Evolutionary conservation across 352 stramenopile genomes (phyloP).

Genomic region (Phytophthora chlamydospora): DNA sequence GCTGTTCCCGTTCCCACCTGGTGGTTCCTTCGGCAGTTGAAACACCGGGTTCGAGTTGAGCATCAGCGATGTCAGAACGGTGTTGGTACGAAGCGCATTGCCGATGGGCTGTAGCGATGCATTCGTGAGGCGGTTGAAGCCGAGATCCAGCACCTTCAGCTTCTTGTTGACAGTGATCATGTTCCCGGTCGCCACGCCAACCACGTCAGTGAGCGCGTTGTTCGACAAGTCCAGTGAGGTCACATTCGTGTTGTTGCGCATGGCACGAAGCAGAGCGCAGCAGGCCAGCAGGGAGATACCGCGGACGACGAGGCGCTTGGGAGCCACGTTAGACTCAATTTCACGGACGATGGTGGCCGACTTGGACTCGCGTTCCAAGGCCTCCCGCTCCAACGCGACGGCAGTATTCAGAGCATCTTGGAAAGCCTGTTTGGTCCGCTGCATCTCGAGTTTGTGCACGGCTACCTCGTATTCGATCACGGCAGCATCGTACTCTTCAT

Average conservation of each 20-base stretch:
- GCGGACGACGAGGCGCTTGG: slow-evolving; percentile 55
- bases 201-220: slow-evolving; percentile 54
- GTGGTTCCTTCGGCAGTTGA: slow-evolving; percentile 32
- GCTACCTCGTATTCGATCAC: slow-evolving; percentile 47
- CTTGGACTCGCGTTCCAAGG: slow-evolving; percentile 51
- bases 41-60: slow-evolving; percentile 69
- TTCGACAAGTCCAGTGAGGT: slow-evolving; percentile 63
- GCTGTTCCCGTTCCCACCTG: background rate
- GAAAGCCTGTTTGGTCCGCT: slow-evolving; percentile 58
- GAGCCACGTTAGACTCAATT: slow-evolving; percentile 55
- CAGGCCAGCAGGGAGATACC: slow-evolving; percentile 55
- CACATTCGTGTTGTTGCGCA: slow-evolving; percentile 66
- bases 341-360: slow-evolving; percentile 55
- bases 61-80: slow-evolving; percentile 55
- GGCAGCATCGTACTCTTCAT: slow-evolving; percentile 59
- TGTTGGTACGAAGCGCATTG: slow-evolving; percentile 46
- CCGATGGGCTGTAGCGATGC: slow-evolving; percentile 43
- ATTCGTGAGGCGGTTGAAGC: slow-evolving; percentile 60
- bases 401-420: slow-evolving; percentile 43
- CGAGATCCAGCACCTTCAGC: slow-evolving; percentile 58
- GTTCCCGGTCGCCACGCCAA: slow-evolving; percentile 48
- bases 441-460: slow-evolving; percentile 43
- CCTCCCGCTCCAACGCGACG: slow-evolving; percentile 44
- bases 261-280: slow-evolving; percentile 60
- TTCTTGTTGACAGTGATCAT: slow-evolving; percentile 66